Base-by-base conservation (phyloP, 2,329 filamentous ascomycete species). In the Aspergillus latus region DNA sequence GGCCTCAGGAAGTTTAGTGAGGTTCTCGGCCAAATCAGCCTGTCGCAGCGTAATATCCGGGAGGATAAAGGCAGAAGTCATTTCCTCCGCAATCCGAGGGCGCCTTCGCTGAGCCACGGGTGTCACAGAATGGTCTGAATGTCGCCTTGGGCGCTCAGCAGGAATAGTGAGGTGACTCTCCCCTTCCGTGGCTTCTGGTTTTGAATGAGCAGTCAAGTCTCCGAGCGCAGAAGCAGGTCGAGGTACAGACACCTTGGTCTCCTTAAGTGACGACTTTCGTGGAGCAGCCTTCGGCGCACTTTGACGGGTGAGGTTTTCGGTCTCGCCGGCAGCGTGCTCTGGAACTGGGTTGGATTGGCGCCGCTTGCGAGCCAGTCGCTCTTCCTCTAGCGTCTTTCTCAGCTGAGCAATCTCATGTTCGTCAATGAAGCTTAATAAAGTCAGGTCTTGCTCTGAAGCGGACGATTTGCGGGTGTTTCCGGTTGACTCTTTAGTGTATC, bases 11-110 rank as follows among this genome's bases (percentile, higher is more conserved):
- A 78, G 60, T 21, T 67, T 67, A 5, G 60, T 57, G n/a, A 68
- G 68, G 44, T 71, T 66, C 49, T 63, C 64, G 9, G 64, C 63
- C 46, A 64, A 44, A 43, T 69, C 64, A 39, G 67, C 62, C 50
- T 68, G 66, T 51, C 66, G 66, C 68, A 86, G 71, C 21, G 84
- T 86, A 62, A 87, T 84, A 62, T 87, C 84, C 9, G 84, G 84
- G 5, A 87, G 71, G 60, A 87, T 86, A 66, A 86, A 86, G 5
- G 83, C 84, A 2, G 84, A 87, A 5, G 84, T 87, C 80, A 84
- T 81, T 56, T 85, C 82, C 28, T 78, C 75, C 11, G 75, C 73
- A 37, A 72, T 72, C 39, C 75, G 77, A 29, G 76, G 79, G 45
- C 79, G 80, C 49, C 81, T 79, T 8, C 78, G 78, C 51, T 77